Percentiles rank a stretch among this genome's conserved stretches.
Evolutionary conservation across 176 grass and related monocot genomes (phyloP).

Genomic region (Puya raimondii): DNA sequence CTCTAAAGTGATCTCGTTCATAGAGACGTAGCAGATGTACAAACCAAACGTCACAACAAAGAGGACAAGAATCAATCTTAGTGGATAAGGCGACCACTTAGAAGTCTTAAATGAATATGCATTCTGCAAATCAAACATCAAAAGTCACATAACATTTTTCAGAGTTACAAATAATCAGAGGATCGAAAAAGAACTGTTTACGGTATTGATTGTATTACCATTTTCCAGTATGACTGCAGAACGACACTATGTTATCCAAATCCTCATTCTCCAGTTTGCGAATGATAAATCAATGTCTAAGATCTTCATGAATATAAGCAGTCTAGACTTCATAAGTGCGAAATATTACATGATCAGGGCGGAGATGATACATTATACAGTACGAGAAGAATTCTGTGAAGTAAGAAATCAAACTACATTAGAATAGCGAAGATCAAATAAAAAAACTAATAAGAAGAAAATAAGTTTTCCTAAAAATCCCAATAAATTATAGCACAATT

Average conservation of each 20-base stretch:
- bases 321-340: not conserved
- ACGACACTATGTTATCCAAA: constrained; percentile 9
- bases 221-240: constrained; percentile 14
- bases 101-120: constrained; percentile 48
- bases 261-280: constrained; percentile 17
- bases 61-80: constrained; percentile 39
- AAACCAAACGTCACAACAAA: constrained; percentile 52
- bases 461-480: too few species aligned
- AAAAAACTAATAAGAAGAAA: too few species aligned
- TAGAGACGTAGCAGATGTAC: constrained; percentile 59
- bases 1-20: constrained; percentile 58
- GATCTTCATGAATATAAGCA: constrained; percentile 25
- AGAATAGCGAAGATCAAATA: too few species aligned
- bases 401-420: not conserved
- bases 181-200: not conserved
- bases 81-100: constrained; percentile 36
- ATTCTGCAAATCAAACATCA: constrained; percentile 33
- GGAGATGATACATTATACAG: not conserved
- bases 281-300: constrained; percentile 21
- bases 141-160: not conserved
- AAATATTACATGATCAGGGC: not conserved
- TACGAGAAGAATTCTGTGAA: not conserved
- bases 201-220: constrained; percentile 25
- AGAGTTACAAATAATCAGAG: not conserved
- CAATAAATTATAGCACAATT: too few species aligned